Evolutionary conservation across 768 basidiomycete species (phyloP).

Genomic region (Basidioascus undulatus): DNA sequence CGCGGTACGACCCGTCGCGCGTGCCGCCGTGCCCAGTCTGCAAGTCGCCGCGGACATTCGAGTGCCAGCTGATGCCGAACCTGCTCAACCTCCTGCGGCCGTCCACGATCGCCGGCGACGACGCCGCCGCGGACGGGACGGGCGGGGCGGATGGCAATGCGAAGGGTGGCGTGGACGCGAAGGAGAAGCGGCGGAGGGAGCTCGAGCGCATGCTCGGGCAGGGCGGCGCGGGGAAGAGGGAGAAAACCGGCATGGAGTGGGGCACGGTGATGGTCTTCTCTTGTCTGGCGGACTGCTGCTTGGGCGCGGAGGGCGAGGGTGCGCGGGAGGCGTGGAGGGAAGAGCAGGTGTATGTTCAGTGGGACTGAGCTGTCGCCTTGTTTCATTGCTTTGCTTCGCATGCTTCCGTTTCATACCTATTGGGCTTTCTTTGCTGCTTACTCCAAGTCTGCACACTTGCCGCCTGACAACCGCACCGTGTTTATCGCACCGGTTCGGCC

Average conservation of each 20-base stretch:
- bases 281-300: slow-evolving; percentile 55
- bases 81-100: slow-evolving; percentile 62
- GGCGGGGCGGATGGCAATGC: slow-evolving; percentile 11
- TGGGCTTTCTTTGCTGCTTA: too few relatives aligned
- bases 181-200: slow-evolving; percentile 42
- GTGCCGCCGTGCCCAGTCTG: slow-evolving; percentile 48
- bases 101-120: too few relatives aligned
- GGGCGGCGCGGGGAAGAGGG: slow-evolving; percentile 21
- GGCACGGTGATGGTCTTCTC: slow-evolving; percentile 77
- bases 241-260: slow-evolving; percentile 66
- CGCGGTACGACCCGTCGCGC: slow-evolving; percentile 28
- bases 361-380: too few relatives aligned
- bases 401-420: too few relatives aligned
- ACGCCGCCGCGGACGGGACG: slow-evolving; percentile 15
- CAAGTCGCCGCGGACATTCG: slow-evolving; percentile 45
- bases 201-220: slow-evolving; percentile 31
- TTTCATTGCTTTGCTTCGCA: too few relatives aligned
- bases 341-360: slow-evolving; percentile 49
- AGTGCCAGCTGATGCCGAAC: slow-evolving; percentile 87
- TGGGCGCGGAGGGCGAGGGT: slow-evolving; percentile 20
- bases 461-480: too few relatives aligned
- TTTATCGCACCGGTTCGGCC: too few relatives aligned
- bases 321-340: slow-evolving; percentile 35
- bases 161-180: slow-evolving; percentile 18
- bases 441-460: too few relatives aligned